These are phyloP conservation scores for Diaporthe eres DNA, from an alignment of 2,329 filamentous ascomycete genomes.

Conservation along the genomic window DNA sequence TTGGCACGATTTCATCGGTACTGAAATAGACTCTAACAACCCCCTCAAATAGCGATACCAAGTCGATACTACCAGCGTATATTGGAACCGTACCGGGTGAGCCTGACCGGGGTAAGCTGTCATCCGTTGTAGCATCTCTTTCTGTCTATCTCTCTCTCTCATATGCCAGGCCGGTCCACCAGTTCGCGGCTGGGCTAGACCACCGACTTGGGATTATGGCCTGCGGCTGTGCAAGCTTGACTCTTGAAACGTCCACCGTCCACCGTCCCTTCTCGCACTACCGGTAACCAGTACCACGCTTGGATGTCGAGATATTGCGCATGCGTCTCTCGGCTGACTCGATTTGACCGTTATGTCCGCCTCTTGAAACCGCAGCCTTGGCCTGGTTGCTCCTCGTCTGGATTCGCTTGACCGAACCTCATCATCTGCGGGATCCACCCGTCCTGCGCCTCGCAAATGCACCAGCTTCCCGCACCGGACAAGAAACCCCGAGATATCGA, in stretches of 20 bases:
- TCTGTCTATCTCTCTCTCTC: not conserved
- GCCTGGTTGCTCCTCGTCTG: slow-evolving; percentile 1
- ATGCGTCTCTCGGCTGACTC: slow-evolving; percentile 26
- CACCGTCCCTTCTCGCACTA: slow-evolving; percentile 13
- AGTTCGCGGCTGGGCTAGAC: slow-evolving; percentile 15
- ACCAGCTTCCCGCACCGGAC: slow-evolving; percentile 14
- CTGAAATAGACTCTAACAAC: slow-evolving; percentile 20
- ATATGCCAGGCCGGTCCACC: not conserved
- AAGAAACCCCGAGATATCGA: slow-evolving; percentile 24
- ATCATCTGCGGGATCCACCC: slow-evolving; percentile 20
- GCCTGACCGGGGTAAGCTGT: slow-evolving; percentile 11
- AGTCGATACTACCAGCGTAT: not conserved
- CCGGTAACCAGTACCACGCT: not conserved
- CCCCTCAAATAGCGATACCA: slow-evolving; percentile 1
- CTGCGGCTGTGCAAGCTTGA: slow-evolving; percentile 30
- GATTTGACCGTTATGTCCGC: slow-evolving; percentile 2
- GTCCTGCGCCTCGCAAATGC: slow-evolving; percentile 26
- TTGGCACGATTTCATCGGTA: slow-evolving; percentile 19
- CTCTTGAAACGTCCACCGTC: slow-evolving; percentile 30
- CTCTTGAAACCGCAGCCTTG: slow-evolving; percentile 18
- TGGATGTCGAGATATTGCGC: slow-evolving; percentile 13
- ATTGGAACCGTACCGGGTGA: too few species aligned
- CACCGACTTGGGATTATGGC: slow-evolving; percentile 22
- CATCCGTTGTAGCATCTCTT: slow-evolving; percentile 16
- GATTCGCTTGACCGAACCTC: slow-evolving; percentile 4